These are phyloP conservation scores for Linderniella brevidens DNA, from an alignment of 257 asterid genomes.

Conservation along the genomic window DNA sequence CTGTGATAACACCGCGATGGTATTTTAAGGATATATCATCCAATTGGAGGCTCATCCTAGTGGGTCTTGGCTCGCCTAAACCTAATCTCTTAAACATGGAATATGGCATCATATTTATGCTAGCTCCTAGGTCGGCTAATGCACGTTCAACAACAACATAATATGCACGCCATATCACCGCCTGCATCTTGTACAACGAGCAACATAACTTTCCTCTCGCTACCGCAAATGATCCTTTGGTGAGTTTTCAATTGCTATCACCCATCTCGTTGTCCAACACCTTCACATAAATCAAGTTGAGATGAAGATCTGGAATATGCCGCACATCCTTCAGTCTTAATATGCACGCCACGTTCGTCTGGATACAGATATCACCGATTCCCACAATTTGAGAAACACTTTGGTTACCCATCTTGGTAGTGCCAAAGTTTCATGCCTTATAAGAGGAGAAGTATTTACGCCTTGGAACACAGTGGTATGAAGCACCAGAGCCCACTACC, in stretches of 20 bases:
- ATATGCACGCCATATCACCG: too few species aligned
- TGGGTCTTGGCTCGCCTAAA: too few species aligned
- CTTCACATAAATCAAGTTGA: neutral
- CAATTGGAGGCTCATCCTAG: too few species aligned
- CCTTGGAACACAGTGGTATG: neutral
- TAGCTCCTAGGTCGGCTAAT: too few species aligned
- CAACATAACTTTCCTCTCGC: neutral
- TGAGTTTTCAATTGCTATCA: neutral
- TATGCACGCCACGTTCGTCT: neutral
- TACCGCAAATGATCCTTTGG: neutral
- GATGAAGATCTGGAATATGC: neutral
- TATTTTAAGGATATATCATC: too few species aligned
- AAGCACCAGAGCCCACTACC: neutral
- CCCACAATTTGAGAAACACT: neutral
- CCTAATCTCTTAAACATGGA: too few species aligned
- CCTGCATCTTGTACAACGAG: neutral
- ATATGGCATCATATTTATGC: too few species aligned
- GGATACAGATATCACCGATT: neutral
- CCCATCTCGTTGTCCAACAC: neutral
- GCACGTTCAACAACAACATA: too few species aligned
- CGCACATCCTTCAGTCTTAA: neutral
- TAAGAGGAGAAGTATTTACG: neutral
- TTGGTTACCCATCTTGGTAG: conserved; percentile 1
- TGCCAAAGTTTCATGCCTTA: neutral
- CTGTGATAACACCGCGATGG: too few species aligned